Evolutionary conservation across 116 monocot genomes (phyloP).

Genomic region (Trichopus zeylanicus): DNA sequence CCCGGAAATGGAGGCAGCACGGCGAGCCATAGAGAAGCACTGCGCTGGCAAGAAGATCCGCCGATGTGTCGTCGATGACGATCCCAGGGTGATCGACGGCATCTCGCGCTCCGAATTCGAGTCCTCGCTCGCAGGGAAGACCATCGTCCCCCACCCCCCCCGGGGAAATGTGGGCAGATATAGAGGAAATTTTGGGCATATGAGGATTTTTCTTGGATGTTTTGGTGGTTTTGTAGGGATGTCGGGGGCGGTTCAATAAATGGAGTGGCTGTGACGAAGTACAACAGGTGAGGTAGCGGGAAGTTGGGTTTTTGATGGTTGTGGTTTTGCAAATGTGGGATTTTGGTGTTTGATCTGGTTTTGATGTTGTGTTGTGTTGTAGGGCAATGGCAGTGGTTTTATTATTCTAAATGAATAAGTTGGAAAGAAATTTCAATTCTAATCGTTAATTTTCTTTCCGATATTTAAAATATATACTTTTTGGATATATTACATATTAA

Average conservation of each 20-base stretch:
- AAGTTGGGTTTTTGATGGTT: neutral
- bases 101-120: constrained; percentile 43
- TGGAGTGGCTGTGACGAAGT: constrained; percentile 78
- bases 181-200: too few species aligned
- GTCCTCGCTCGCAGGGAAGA: constrained; percentile 52
- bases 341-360: too few species aligned
- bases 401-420: too few species aligned
- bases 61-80: constrained; percentile 48
- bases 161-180: too few species aligned
- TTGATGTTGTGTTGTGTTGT: constrained; percentile 5
- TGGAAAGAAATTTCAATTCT: too few species aligned
- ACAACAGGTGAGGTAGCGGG: constrained; percentile 47
- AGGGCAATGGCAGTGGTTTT: constrained; percentile 85
- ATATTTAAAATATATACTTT: too few species aligned
- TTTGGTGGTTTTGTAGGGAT: constrained; percentile 46
- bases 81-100: constrained; percentile 76
- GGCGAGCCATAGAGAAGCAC: constrained; percentile 73
- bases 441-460: too few species aligned
- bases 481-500: too few species aligned
- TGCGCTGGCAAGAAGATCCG: constrained; percentile 59
- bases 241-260: constrained; percentile 93
- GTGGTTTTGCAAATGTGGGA: constrained; percentile 6
- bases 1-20: constrained; percentile 93
- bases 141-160: constrained; percentile 55
- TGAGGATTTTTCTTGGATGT: neutral